phyloP scores from a whole-genome alignment of 1,284 basidiomycete species.

The Boletellus dicymbophilus region DNA sequence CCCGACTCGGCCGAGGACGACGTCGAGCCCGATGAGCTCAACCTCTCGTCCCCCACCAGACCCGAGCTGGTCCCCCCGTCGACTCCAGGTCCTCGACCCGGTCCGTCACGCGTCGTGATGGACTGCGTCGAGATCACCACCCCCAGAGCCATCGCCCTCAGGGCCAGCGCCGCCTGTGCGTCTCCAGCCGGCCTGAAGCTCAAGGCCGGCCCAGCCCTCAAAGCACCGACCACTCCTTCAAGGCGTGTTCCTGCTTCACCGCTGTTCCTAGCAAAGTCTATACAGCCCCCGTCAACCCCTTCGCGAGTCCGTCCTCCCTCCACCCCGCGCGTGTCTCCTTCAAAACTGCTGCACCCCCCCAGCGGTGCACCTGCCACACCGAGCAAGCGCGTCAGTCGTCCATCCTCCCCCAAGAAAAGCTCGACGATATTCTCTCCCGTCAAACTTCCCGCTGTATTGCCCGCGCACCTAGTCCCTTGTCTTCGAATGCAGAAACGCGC shows the following conservation, averaged over 20 bases:
- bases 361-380: conserved; percentile 21
- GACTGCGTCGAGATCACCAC: conserved; percentile 43
- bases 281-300: conserved; percentile 24
- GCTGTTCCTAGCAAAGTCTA: neutral
- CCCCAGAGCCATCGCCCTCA: conserved; percentile 13
- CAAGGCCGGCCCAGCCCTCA: neutral
- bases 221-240: conserved; percentile 25
- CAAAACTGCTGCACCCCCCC: conserved; percentile 6
- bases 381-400: conserved; percentile 10
- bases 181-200: conserved; percentile 17
- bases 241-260: conserved; percentile 4
- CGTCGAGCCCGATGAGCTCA: conserved; percentile 38
- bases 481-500: conserved; percentile 58
- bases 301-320: conserved; percentile 26
- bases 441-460: conserved; percentile 29
- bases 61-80: conserved; percentile 18
- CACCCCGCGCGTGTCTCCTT: conserved; percentile 20
- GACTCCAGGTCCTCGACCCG: conserved; percentile 31
- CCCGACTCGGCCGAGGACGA: neutral
- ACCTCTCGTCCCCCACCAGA: conserved; percentile 29
- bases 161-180: neutral
- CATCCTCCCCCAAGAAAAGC: conserved; percentile 19
- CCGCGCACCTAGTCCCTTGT: conserved; percentile 42
- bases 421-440: conserved; percentile 14
- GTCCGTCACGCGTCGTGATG: conserved; percentile 35